Percentiles rank a stretch among this genome's conserved stretches.
Evolutionary conservation across 2,329 filamentous ascomycete genomes (phyloP).

Genomic region (Xylaria sp.): DNA sequence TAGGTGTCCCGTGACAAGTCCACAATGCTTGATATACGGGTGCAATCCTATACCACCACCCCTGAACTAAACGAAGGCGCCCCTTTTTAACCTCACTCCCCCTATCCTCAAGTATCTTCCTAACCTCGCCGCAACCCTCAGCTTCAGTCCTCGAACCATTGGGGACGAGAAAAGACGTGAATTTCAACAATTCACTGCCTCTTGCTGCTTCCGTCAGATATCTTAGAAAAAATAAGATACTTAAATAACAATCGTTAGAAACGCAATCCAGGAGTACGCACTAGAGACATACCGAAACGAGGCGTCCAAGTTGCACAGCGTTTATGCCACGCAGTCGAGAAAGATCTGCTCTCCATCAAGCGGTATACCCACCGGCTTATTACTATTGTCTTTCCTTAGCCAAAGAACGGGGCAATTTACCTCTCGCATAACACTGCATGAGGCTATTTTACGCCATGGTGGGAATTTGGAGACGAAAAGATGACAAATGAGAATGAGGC

Average conservation of each 20-base stretch:
- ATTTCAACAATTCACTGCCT: conserved; percentile 24
- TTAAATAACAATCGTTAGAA: too few species aligned
- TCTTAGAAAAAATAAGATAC: too few species aligned
- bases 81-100: conserved; percentile 11
- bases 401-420: not conserved
- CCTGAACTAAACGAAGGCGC: too few species aligned
- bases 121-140: not conserved
- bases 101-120: not conserved
- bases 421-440: conserved; percentile 18
- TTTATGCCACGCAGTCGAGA: conserved; percentile 9
- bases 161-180: not conserved
- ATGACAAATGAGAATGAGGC: conserved; percentile 3
- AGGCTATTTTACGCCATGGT: conserved; percentile 12
- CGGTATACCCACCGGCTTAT: conserved; percentile 2
- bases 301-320: conserved; percentile 20
- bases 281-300: not conserved
- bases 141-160: conserved; percentile 6
- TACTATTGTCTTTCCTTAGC: too few species aligned
- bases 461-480: not conserved
- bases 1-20: not conserved
- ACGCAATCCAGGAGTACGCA: not conserved
- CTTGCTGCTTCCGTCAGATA: not conserved
- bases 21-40: not conserved
- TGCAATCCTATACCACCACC: not conserved
- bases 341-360: not conserved